Percentiles rank a stretch among this genome's conserved stretches.
Conservation (phyloP, 495 filamentous ascomycete species). For the Podospora appendiculata region DNA sequence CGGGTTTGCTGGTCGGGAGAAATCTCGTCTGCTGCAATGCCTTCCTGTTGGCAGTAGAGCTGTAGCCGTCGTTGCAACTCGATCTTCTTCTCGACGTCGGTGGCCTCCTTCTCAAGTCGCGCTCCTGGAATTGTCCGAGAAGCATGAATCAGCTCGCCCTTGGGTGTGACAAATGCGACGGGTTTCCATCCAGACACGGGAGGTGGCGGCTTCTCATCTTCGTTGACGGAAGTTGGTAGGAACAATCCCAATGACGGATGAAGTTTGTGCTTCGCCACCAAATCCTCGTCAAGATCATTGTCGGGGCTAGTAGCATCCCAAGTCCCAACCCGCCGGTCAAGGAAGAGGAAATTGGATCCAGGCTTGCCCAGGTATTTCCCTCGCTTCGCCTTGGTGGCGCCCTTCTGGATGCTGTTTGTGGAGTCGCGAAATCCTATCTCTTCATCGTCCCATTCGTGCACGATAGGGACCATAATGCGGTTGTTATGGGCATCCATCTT, state of each 20-base stretch:
- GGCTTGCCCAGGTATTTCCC: conserved; percentile 34
- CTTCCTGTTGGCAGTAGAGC: conserved; percentile 22
- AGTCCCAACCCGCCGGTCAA: conserved; percentile 31
- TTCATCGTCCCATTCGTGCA: conserved; percentile 28
- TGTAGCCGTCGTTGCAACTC: conserved; percentile 12
- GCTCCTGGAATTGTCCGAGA: conserved; percentile 31
- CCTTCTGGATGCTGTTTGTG: conserved; percentile 33
- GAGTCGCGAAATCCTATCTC: conserved; percentile 47
- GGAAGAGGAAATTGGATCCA: conserved; percentile 31
- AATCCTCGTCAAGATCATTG: conserved; percentile 31
- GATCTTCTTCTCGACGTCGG: conserved; percentile 11
- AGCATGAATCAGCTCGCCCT: conserved; percentile 24
- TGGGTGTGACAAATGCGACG: conserved; percentile 26
- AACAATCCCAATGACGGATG: conserved; percentile 36
- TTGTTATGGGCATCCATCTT: conserved; percentile 28
- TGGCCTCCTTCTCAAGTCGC: conserved; percentile 21
- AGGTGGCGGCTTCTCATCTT: conserved; percentile 23
- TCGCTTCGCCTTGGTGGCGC: conserved; percentile 28
- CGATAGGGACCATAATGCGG: conserved; percentile 33
- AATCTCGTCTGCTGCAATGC: conserved; percentile 26
- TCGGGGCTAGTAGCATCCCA: conserved; percentile 35
- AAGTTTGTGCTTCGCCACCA: conserved; percentile 33
- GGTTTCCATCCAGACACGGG: conserved; percentile 26
- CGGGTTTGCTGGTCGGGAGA: conserved; percentile 22
- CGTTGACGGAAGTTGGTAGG: conserved; percentile 29